Percentiles rank a stretch among this genome's conserved stretches.
Evolutionary conservation across 2,329 filamentous ascomycete species (phyloP).

Genomic region (Sarocladiaceae sp.): DNA sequence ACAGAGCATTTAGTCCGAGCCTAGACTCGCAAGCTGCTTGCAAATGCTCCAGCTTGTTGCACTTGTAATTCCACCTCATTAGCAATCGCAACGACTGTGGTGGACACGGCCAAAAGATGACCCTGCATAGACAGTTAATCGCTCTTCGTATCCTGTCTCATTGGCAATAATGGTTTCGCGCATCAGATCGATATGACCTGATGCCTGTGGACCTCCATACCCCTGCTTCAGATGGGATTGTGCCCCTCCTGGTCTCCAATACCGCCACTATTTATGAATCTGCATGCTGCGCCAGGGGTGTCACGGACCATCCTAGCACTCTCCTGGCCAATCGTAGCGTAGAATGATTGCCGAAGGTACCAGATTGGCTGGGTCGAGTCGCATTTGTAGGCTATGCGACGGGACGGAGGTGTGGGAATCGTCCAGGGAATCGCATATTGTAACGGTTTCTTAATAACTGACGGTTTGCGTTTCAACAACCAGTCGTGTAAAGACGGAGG

Average conservation of each 20-base stretch:
- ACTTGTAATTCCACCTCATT: too few relatives aligned
- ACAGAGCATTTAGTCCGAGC: not conserved
- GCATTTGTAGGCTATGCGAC: slow-evolving; percentile 4
- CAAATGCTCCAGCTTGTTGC: too few relatives aligned
- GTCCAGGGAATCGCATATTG: too few relatives aligned
- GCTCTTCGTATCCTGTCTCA: too few relatives aligned
- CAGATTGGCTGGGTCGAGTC: not conserved
- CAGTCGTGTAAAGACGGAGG: too few relatives aligned
- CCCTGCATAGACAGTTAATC: too few relatives aligned
- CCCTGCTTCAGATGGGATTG: not conserved
- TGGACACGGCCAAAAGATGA: too few relatives aligned
- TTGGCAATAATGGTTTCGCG: too few relatives aligned
- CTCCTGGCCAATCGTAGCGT: not conserved
- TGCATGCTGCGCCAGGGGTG: slow-evolving; percentile 1
- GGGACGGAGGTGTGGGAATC: slow-evolving; percentile 6
- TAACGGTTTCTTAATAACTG: too few relatives aligned
- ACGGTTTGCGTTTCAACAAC: too few relatives aligned
- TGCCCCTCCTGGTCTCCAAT: slow-evolving; percentile 2
- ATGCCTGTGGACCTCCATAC: not conserved
- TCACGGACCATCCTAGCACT: slow-evolving; percentile 6
- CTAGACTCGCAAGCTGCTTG: too few relatives aligned
- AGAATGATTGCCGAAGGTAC: not conserved
- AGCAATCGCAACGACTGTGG: too few relatives aligned
- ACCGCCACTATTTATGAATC: not conserved
- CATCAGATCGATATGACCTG: not conserved